These are phyloP conservation scores for Boletus tomentosulus DNA, from an alignment of 768 basidiomycete species.

Conservation along the genomic window DNA sequence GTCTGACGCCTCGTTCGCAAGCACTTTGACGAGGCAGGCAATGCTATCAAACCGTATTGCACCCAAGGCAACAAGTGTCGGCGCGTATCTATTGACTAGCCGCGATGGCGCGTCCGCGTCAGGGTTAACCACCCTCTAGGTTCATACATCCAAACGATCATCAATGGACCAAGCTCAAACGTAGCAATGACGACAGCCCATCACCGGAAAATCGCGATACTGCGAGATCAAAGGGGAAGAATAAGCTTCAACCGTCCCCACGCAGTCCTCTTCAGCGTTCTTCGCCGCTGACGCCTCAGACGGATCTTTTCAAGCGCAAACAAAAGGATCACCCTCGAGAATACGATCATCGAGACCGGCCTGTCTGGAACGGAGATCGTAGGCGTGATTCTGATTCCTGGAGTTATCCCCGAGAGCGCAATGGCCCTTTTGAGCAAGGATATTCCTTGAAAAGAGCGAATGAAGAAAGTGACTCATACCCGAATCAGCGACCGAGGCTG, in stretches of 20 bases:
- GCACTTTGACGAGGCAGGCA: conserved; percentile 48
- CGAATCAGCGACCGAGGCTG: conserved; percentile 25
- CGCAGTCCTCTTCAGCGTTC: conserved; percentile 23
- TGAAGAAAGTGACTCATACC: conserved; percentile 22
- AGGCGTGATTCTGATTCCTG: conserved; percentile 24
- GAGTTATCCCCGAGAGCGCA: conserved; percentile 19
- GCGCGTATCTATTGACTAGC: conserved; percentile 30
- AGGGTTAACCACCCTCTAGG: conserved; percentile 22
- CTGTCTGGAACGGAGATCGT: conserved; percentile 17
- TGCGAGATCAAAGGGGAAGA: conserved; percentile 22
- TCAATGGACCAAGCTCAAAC: conserved; percentile 34
- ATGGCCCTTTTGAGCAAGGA: conserved; percentile 10
- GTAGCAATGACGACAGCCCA: conserved; percentile 11
- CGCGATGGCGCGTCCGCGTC: conserved; percentile 3
- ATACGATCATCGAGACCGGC: conserved; percentile 20
- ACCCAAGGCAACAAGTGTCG: conserved; percentile 47
- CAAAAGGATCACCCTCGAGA: conserved; percentile 22
- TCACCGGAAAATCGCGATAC: conserved; percentile 22
- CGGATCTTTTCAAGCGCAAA: conserved; percentile 39
- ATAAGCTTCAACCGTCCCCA: conserved; percentile 16
- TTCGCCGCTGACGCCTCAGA: conserved; percentile 41
- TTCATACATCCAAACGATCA: conserved; percentile 50
- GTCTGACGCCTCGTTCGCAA: conserved; percentile 24
- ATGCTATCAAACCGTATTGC: conserved; percentile 40
- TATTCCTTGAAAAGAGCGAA: conserved; percentile 24